Evolutionary conservation across 2,329 filamentous ascomycete species (phyloP).

Genomic region (Colletotrichum phormii): DNA sequence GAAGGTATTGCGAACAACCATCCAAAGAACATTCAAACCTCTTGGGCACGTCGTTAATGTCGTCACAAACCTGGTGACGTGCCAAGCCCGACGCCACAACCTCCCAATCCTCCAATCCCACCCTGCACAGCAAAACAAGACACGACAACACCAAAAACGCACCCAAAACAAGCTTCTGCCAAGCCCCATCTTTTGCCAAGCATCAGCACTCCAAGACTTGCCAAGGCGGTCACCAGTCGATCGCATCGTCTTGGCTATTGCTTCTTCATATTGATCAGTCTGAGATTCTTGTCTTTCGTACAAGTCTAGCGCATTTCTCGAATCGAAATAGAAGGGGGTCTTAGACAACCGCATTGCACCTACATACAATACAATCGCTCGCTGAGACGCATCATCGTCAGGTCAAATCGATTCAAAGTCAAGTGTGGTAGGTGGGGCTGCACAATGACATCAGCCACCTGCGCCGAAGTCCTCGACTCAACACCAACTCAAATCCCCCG

Average conservation of each 20-base stretch:
- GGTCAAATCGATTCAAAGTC: background rate
- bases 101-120: background rate
- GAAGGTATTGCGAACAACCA: background rate
- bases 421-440: background rate
- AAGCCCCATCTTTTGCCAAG: slow-evolving; percentile 10
- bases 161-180: slow-evolving; percentile 34
- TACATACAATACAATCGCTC: background rate
- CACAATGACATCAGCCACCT: slow-evolving; percentile 9
- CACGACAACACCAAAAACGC: background rate
- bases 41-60: background rate
- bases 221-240: slow-evolving; percentile 18
- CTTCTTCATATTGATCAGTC: background rate
- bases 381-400: background rate
- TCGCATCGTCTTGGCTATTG: slow-evolving; percentile 22
- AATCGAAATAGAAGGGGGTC: background rate
- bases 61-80: slow-evolving; percentile 31
- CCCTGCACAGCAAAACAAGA: background rate
- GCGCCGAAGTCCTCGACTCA: no score
- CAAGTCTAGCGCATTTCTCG: background rate
- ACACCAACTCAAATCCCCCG: background rate
- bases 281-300: background rate
- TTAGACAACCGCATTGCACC: background rate
- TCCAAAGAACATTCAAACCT: background rate
- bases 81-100: slow-evolving; percentile 31
- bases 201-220: background rate